A percentile compares a stretch with the other conserved stretches of the same genome.
These are phyloP conservation scores for Yarrowia porcina DNA, from an alignment of 805 yeast species.

Conservation along the genomic window DNA sequence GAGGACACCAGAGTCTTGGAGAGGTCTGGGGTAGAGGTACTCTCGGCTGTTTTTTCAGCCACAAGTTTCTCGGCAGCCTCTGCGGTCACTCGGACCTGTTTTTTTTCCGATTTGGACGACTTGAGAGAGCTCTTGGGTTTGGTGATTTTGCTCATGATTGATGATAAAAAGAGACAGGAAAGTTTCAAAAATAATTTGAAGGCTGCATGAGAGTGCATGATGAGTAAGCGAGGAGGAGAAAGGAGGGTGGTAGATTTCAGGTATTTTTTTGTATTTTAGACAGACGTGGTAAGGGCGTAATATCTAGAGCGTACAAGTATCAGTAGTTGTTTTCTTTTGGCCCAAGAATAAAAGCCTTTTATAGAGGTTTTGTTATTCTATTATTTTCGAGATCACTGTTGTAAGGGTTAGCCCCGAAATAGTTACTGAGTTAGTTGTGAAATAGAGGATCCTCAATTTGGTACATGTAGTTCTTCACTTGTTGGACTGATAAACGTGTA, in stretches of 20 bases:
- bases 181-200: conserved; percentile 12
- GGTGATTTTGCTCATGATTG: conserved; percentile 11
- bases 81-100: not conserved
- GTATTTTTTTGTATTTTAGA: no score
- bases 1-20: not conserved
- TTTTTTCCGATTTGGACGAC: not conserved
- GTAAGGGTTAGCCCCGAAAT: no score
- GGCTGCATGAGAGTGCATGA: not conserved
- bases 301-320: no score
- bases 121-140: conserved; percentile 22
- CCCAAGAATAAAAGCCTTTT: no score
- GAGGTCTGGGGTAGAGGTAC: not conserved
- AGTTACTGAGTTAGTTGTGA: no score
- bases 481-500: no score
- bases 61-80: conserved; percentile 1
- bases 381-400: no score
- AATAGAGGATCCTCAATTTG: no score
- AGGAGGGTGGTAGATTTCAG: not conserved
- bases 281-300: no score
- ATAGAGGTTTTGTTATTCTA: no score
- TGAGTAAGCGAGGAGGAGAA: not conserved
- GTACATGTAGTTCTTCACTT: no score
- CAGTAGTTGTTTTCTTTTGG: no score
- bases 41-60: not conserved
- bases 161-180: not conserved